Percentiles rank a stretch among this genome's conserved stretches.
Evolutionary conservation across 2,329 filamentous ascomycete species (phyloP).

Genomic region (Rugonectria rugulosa): DNA sequence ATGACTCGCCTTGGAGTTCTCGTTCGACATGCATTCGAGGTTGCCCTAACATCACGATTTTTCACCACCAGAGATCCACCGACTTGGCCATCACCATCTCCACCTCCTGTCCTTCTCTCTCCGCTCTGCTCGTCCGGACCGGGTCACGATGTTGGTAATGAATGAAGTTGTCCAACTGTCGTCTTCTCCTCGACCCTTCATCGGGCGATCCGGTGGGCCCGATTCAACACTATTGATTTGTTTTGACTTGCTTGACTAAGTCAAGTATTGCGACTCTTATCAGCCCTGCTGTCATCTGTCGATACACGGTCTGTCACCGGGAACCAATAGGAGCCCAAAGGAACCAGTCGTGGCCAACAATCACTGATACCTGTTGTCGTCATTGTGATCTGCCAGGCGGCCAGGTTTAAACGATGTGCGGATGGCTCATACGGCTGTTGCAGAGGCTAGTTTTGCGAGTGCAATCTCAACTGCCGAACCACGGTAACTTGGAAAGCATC

Average conservation of each 20-base stretch:
- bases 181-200: not conserved
- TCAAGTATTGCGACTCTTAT: not conserved
- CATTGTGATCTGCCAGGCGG: constrained; percentile 5
- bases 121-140: not conserved
- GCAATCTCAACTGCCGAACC: constrained; percentile 34
- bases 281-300: not conserved
- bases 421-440: constrained; percentile 9
- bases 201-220: not conserved
- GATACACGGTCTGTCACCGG: not conserved
- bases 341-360: not conserved
- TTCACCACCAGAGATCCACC: not conserved
- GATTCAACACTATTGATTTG: not conserved
- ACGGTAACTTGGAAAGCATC: constrained; percentile 29
- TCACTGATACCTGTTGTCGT: constrained; percentile 1
- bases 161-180: not conserved
- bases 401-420: not conserved
- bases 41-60: constrained; percentile 3
- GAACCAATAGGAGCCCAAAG: too few relatives aligned
- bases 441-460: constrained; percentile 6
- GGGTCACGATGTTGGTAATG: too few relatives aligned
- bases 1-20: constrained; percentile 22
- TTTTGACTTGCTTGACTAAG: not conserved
- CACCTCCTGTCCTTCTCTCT: not conserved
- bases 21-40: constrained; percentile 8
- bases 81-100: not conserved